Evolutionary conservation across 495 filamentous ascomycete genomes (phyloP).

Genomic region (Trypethelium eluteriae): DNA sequence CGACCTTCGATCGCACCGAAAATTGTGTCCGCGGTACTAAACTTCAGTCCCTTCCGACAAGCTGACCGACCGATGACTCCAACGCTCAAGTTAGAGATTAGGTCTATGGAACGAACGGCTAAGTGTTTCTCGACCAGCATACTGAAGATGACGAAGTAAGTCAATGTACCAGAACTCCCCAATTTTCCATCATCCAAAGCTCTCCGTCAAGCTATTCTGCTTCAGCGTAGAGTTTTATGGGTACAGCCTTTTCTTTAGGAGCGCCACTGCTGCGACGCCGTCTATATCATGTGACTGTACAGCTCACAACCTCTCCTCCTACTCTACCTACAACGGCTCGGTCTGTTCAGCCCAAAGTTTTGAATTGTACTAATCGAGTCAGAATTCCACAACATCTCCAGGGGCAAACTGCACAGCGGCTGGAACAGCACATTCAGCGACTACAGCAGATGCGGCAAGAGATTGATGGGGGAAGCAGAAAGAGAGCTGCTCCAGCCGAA

Average conservation of each 20-base stretch:
- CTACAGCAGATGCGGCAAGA: constrained; percentile 66
- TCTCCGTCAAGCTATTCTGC: too few species aligned
- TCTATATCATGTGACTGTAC: too few species aligned
- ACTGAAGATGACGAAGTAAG: constrained; percentile 48
- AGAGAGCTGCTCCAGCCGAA: constrained; percentile 60
- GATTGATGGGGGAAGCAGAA: constrained; percentile 54
- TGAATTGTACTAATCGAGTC: neutral
- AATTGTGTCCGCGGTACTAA: constrained; percentile 75
- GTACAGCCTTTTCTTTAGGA: too few species aligned
- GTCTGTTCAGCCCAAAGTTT: neutral
- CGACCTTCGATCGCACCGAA: constrained; percentile 74
- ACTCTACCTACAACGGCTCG: too few species aligned
- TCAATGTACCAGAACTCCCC: too few species aligned
- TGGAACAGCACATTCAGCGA: constrained; percentile 75
- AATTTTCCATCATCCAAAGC: too few species aligned
- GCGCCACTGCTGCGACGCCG: too few species aligned
- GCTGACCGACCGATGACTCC: constrained; percentile 69
- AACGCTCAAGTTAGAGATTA: constrained; percentile 69
- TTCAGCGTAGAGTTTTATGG: too few species aligned
- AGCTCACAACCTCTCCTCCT: too few species aligned
- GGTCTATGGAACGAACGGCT: constrained; percentile 90
- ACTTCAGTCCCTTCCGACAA: constrained; percentile 80
- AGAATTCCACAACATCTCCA: constrained; percentile 67
- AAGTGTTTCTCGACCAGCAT: constrained; percentile 74
- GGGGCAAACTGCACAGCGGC: constrained; percentile 43